Percentiles rank a stretch among this genome's conserved stretches.
Evolutionary conservation across 2,329 filamentous ascomycete genomes (phyloP).

Genomic region (Trichoderma harzianum): DNA sequence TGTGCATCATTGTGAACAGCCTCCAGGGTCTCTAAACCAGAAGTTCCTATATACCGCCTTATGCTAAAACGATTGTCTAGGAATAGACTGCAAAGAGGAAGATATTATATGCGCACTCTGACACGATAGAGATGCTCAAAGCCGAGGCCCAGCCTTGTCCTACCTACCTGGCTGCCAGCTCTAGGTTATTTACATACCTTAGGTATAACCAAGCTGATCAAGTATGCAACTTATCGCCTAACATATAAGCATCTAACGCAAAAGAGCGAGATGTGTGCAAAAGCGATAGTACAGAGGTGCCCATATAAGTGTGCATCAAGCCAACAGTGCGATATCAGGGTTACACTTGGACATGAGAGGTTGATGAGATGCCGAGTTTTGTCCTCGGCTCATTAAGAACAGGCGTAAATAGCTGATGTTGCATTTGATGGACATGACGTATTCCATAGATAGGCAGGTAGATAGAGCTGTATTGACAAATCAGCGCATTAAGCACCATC

Average conservation of each 20-base stretch:
- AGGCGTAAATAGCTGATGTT: neutral
- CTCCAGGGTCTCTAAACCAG: neutral
- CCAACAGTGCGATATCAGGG: neutral
- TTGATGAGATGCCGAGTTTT: neutral
- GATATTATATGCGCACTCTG: neutral
- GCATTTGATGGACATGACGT: neutral
- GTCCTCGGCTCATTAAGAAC: neutral
- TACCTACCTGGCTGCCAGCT: too few species aligned
- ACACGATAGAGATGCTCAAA: too few species aligned
- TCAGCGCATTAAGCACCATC: neutral
- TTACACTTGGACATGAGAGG: neutral
- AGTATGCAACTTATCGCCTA: neutral
- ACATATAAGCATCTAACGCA: neutral
- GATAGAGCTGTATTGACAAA: neutral
- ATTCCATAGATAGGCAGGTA: neutral
- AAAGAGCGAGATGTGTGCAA: neutral
- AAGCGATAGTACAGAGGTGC: neutral
- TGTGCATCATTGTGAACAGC: neutral
- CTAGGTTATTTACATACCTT: neutral
- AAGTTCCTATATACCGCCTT: too few species aligned
- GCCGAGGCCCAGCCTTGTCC: too few species aligned
- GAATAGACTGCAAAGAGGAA: neutral
- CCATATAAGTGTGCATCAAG: neutral
- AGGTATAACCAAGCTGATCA: neutral
- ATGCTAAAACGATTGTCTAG: neutral